These are phyloP conservation scores for Cladosporium sp. DNA, from an alignment of 2,329 filamentous ascomycete genomes.

Conservation along the genomic window DNA sequence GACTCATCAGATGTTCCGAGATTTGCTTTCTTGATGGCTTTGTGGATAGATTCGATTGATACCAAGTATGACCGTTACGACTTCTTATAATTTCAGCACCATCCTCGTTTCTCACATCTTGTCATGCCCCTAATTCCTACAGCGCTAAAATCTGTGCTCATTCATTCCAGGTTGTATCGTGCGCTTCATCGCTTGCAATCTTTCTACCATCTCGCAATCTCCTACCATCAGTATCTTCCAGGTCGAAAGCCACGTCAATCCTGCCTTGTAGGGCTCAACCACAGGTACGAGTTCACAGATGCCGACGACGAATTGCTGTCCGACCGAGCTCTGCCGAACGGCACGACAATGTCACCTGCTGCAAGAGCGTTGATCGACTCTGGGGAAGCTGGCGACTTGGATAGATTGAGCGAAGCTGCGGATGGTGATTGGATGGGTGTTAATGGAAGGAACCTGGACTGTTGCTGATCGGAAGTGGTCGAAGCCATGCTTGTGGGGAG, in stretches of 20 bases:
- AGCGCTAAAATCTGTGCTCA: no score
- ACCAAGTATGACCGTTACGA: conserved; percentile 9
- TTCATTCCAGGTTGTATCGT: no score
- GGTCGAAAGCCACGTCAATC: not conserved
- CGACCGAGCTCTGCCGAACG: not conserved
- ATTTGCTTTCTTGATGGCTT: not conserved
- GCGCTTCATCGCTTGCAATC: no score
- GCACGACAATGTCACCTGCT: not conserved
- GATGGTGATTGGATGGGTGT: not conserved
- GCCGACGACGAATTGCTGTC: conserved; percentile 1
- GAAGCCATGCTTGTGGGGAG: not conserved
- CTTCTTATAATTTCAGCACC: not conserved
- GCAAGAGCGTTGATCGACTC: not conserved
- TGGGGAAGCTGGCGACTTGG: not conserved
- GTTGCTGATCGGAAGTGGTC: not conserved
- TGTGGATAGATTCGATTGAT: conserved; percentile 14
- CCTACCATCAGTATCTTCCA: no score
- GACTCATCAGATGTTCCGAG: not conserved
- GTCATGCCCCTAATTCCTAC: no score
- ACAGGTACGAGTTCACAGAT: conserved; percentile 3
- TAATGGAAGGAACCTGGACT: not conserved
- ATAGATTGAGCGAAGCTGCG: not conserved
- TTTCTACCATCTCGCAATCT: no score
- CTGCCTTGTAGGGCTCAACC: not conserved
- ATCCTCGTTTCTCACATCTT: no score